Base-by-base conservation (phyloP, 202 grass and related monocot genomes). In the Thinopyrum obtusiflorum region DNA sequence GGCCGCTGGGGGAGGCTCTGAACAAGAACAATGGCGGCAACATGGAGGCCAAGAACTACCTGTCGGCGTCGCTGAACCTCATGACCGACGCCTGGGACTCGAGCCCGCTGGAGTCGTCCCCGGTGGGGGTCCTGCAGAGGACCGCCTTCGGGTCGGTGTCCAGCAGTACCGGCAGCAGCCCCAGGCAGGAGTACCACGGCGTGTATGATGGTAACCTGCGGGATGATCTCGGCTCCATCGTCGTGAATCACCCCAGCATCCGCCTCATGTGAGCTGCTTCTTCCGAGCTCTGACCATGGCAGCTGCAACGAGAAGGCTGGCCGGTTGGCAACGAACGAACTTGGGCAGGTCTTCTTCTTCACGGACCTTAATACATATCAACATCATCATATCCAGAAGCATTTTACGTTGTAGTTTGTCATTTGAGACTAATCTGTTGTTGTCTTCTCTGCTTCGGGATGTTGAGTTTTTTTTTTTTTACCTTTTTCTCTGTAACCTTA, bases 161-260 rank as follows among this genome's bases (percentile, higher is more conserved):
- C 36, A 92, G 90, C 40, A 97, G 93, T 77, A 92, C 97, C 0
- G 93, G 97, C 24, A 99, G 97, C 83, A 99, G 93, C 82, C 97
- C 97, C 28, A 88, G 88, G 70, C 37, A 88, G 71, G 97, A 94
- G 68, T 90, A 86, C 79, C 88, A 91, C 18, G 85, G 90, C 33
- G 65, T 82, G 4, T 88, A 94, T 49, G 97, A 99, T 29, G 89
- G 78, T 61, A 87, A 88, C 42, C 76, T 78, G 57, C 68, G 84
- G 25, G 88, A 91, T 51, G 97, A 99, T 85, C 93, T 97, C 13
- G 81, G 93, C 72, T 91, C 92, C 11, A 82, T 88, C 84, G 86
- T 99, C 79, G 93, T 92, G 69, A 92, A 87, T 87, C 86, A 94
- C 42, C 87, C 90, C 21, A 92, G 85, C 76, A 96, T 92, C 76